A percentile compares a stretch with the other conserved stretches of the same genome.
Evolutionary conservation across 768 basidiomycete genomes (phyloP).

Genomic region (Lentinula edodes): DNA sequence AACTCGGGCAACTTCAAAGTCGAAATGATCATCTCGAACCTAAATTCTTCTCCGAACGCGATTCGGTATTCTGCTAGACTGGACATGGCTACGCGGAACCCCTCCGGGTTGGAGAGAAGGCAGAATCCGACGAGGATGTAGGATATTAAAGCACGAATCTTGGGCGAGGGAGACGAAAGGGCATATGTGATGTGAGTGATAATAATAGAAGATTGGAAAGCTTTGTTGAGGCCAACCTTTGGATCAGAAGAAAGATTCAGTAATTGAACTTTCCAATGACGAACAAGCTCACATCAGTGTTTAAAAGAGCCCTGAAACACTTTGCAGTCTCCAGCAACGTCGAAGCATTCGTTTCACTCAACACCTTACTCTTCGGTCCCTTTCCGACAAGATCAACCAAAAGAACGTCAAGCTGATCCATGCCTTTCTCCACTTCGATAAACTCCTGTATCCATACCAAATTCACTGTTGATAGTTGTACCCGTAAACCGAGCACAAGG

Average conservation of each 20-base stretch:
- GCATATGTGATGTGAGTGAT: conserved; percentile 72
- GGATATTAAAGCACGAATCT: conserved; percentile 61
- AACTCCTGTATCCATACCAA: conserved; percentile 78
- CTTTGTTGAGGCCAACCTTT: conserved; percentile 68
- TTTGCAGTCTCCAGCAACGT: conserved; percentile 71
- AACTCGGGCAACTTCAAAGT: conserved; percentile 52
- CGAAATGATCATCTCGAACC: conserved; percentile 72
- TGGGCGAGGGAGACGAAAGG: conserved; percentile 60
- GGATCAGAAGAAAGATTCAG: conserved; percentile 7
- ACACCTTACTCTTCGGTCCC: conserved; percentile 53
- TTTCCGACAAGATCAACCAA: conserved; percentile 62
- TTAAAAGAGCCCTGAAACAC: conserved; percentile 77
- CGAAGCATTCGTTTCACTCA: conserved; percentile 61
- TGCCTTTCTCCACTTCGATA: conserved; percentile 56
- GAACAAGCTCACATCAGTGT: conserved; percentile 63
- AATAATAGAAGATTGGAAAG: conserved; percentile 56
- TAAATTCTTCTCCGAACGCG: conserved; percentile 64
- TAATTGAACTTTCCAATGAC: neutral
- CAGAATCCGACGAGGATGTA: conserved; percentile 85
- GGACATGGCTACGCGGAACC: conserved; percentile 67
- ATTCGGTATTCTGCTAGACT: conserved; percentile 80
- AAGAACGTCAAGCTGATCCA: conserved; percentile 54
- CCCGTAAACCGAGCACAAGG: conserved; percentile 75
- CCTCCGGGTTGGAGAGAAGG: conserved; percentile 62
- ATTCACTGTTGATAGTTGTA: conserved; percentile 81